phyloP scores from a whole-genome alignment of 371 early-diverging fungal genomes.

The Gilbertella persicaria region DNA sequence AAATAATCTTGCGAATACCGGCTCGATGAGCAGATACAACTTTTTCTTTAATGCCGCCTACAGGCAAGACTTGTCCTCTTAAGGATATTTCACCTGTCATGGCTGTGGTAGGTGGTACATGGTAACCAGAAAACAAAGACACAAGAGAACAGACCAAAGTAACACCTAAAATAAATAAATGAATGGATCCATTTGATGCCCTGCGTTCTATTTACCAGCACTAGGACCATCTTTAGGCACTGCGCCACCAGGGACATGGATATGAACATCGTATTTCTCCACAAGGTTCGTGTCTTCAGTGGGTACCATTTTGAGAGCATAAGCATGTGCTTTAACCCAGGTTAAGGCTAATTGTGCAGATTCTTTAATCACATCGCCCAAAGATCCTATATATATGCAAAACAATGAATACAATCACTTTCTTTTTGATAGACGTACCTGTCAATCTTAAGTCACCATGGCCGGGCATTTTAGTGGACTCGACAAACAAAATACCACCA shows the following conservation, averaged over 20 bases:
- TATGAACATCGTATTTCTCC: slow-evolving; percentile 70
- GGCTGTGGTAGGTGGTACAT: slow-evolving; percentile 63
- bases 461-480: slow-evolving; percentile 77
- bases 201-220: slow-evolving; percentile 42
- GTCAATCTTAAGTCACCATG: slow-evolving; percentile 59
- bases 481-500: slow-evolving; percentile 83
- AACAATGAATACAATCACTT: not conserved
- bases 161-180: slow-evolving; percentile 33
- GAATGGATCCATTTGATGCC: not conserved
- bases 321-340: slow-evolving; percentile 80
- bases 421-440: slow-evolving; percentile 13
- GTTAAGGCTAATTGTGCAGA: slow-evolving; percentile 80
- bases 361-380: slow-evolving; percentile 89
- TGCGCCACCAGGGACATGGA: slow-evolving; percentile 86
- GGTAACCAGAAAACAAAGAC: slow-evolving; percentile 66
- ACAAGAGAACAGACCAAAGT: slow-evolving; percentile 77
- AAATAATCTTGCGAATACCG: slow-evolving; percentile 65
- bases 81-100: slow-evolving; percentile 91
- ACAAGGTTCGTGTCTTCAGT: slow-evolving; percentile 40
- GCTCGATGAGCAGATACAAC: slow-evolving; percentile 84
- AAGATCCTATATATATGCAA: slow-evolving; percentile 55
- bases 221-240: slow-evolving; percentile 85
- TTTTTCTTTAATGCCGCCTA: slow-evolving; percentile 88
- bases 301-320: slow-evolving; percentile 55
- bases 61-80: slow-evolving; percentile 82